phyloP scores from a whole-genome alignment of 1,139 yeast species.

The Scheffersomyces lignicola region DNA sequence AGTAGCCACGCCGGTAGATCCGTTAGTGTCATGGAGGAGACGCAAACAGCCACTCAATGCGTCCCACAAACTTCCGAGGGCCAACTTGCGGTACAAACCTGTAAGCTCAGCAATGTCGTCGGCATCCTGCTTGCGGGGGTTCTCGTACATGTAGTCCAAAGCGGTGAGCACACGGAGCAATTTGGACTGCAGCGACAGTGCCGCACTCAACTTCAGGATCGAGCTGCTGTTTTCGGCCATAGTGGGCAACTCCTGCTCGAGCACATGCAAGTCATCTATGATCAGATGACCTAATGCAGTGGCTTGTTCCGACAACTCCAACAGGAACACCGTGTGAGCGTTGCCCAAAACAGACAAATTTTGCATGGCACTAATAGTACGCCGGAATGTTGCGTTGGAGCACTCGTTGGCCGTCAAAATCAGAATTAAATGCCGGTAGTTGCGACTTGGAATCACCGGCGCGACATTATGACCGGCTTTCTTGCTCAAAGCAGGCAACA shows the following conservation, averaged over 20 bases:
- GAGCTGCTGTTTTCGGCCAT: conserved; percentile 40
- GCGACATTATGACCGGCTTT: conserved; percentile 32
- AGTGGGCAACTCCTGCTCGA: conserved; percentile 54
- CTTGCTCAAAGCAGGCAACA: conserved; percentile 54
- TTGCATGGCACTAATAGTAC: conserved; percentile 81
- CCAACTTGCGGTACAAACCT: conserved; percentile 63
- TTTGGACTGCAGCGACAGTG: conserved; percentile 87
- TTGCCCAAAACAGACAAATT: conserved; percentile 64
- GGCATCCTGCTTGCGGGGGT: conserved; percentile 25
- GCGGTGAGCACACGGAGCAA: conserved; percentile 84
- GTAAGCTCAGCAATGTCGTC: conserved; percentile 52
- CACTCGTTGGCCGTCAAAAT: conserved; percentile 85
- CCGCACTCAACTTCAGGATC: conserved; percentile 70
- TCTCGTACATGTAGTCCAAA: conserved; percentile 75
- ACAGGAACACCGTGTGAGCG: conserved; percentile 65
- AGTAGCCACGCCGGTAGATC: conserved; percentile 68
- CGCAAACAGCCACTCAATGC: conserved; percentile 77
- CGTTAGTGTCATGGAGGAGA: conserved; percentile 51
- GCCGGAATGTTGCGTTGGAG: conserved; percentile 81
- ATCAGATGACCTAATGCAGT: conserved; percentile 57
- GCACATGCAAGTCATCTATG: conserved; percentile 53
- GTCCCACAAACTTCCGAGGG: conserved; percentile 82
- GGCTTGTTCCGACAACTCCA: conserved; percentile 69
- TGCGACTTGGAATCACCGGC: conserved; percentile 66
- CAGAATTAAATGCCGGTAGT: conserved; percentile 62